Percentiles rank a stretch among this genome's conserved stretches.
phyloP scores from a whole-genome alignment of 441 rosid species.

The Gossypium schwendimanii region DNA sequence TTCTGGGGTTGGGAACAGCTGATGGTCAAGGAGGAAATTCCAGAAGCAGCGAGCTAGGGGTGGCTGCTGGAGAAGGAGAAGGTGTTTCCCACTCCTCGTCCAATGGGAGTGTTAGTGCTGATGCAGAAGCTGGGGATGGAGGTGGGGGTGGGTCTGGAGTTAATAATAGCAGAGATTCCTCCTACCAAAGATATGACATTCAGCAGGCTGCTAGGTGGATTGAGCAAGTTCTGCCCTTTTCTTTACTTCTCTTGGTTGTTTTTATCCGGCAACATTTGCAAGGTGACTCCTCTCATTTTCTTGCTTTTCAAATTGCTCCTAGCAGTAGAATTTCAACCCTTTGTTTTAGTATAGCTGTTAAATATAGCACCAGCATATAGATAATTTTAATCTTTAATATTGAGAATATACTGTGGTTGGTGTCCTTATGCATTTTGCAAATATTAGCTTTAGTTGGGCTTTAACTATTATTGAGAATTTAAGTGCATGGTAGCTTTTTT shows the following conservation, averaged over 20 bases:
- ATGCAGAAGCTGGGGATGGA: slow-evolving; percentile 39
- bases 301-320: background rate
- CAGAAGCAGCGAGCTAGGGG: slow-evolving; percentile 33
- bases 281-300: slow-evolving; percentile 29
- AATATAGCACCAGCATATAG: background rate
- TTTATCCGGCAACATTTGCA: slow-evolving; percentile 80
- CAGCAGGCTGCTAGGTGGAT: slow-evolving; percentile 83
- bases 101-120: slow-evolving; percentile 26
- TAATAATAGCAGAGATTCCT: slow-evolving; percentile 49
- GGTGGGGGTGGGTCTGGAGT: slow-evolving; percentile 14
- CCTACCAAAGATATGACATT: slow-evolving; percentile 71
- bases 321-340: background rate
- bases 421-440: background rate
- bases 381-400: background rate
- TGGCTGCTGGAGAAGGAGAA: slow-evolving; percentile 36
- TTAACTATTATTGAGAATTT: background rate
- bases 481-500: background rate
- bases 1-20: slow-evolving; percentile 20
- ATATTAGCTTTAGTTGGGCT: background rate
- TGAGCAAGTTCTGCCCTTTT: slow-evolving; percentile 72
- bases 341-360: background rate
- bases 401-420: background rate
- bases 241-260: slow-evolving; percentile 65
- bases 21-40: slow-evolving; percentile 42
- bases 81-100: slow-evolving; percentile 39